phyloP scores from a whole-genome alignment of 2,329 filamentous ascomycete species.

The Xylaria sp. region DNA sequence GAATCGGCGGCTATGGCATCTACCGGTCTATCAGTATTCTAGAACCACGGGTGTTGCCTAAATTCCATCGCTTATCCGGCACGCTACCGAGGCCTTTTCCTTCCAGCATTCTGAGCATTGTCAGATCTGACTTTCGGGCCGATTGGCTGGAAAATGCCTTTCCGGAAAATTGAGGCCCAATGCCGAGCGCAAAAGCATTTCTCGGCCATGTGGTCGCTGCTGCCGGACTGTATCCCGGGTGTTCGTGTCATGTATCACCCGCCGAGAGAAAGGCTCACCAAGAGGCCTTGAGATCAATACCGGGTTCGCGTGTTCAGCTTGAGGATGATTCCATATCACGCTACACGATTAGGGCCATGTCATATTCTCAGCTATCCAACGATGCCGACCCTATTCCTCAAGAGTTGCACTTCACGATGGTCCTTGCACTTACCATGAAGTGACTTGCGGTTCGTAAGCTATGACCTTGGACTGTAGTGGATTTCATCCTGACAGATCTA shows the following conservation, averaged over 20 bases:
- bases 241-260: background rate
- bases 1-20: background rate
- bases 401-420: background rate
- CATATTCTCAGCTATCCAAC: background rate
- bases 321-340: conserved; percentile 5
- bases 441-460: background rate
- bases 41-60: conserved; percentile 1
- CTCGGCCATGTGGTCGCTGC: background rate
- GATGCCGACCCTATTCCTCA: background rate
- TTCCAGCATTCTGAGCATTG: conserved; percentile 4
- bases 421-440: background rate
- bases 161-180: background rate
- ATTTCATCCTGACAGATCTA: conserved; percentile 5
- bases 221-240: background rate
- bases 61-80: conserved; percentile 9
- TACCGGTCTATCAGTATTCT: conserved; percentile 10
- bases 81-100: conserved; percentile 9
- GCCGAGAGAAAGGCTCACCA: background rate
- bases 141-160: conserved; percentile 1
- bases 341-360: background rate
- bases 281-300: background rate
- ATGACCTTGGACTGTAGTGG: background rate
- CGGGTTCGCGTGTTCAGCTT: background rate
- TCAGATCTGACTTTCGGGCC: conserved; percentile 12
- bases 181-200: background rate